phyloP scores from a whole-genome alignment of 2,329 filamentous ascomycete genomes.

The Fusarium chlamydosporum region DNA sequence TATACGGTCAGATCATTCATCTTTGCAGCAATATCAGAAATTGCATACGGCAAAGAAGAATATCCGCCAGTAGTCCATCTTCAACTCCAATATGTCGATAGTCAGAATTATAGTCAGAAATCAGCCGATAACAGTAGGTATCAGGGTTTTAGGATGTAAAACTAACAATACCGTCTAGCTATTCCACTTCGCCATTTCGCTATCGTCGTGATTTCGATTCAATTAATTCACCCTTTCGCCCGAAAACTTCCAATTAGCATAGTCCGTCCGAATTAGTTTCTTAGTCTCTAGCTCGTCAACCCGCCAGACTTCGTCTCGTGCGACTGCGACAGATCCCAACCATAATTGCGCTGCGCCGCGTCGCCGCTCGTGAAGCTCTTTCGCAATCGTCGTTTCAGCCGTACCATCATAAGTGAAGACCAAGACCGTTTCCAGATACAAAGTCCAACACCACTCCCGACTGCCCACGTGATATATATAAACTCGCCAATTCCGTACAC shows the following conservation, averaged over 20 bases:
- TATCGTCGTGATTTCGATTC: constrained; percentile 4
- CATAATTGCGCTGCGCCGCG: constrained; percentile 21
- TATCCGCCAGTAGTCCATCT: constrained; percentile 5
- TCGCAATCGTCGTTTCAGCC: constrained; percentile 8
- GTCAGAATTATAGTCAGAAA: neutral
- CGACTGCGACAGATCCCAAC: constrained; percentile 9
- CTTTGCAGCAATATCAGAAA: constrained; percentile 11
- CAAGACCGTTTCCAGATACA: constrained; percentile 9
- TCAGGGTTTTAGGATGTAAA: constrained; percentile 22
- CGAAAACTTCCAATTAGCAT: constrained; percentile 32
- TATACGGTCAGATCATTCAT: constrained; percentile 25
- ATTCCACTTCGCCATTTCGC: neutral
- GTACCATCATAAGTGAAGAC: constrained; percentile 17
- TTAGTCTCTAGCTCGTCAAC: constrained; percentile 27
- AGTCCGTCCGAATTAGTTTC: constrained; percentile 19
- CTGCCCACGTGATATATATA: constrained; percentile 20
- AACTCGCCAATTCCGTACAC: constrained; percentile 27
- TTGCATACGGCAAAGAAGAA: constrained; percentile 23
- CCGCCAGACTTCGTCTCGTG: constrained; percentile 18
- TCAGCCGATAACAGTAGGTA: constrained; percentile 37
- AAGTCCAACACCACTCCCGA: constrained; percentile 30
- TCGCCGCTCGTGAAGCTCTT: constrained; percentile 26
- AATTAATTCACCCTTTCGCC: constrained; percentile 3
- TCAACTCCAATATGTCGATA: neutral
- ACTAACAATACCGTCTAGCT: constrained; percentile 43